These are phyloP conservation scores for Marchantia polymorpha DNA, from an alignment of 225 moss, liverwort and hornwort genomes.

Conservation along the genomic window DNA sequence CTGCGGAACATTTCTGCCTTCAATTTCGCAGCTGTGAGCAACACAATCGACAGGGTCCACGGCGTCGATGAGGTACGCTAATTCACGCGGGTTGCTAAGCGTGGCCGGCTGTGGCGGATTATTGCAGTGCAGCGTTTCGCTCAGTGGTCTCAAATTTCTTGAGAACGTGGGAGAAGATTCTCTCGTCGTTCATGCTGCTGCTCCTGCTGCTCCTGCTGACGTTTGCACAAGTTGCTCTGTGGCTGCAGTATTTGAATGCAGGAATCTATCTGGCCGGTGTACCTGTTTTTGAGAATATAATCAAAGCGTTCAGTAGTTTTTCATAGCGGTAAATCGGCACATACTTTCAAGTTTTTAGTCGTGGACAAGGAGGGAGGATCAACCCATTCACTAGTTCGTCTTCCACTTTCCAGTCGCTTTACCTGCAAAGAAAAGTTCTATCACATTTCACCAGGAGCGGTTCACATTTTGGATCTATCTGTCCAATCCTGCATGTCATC, in stretches of 20 bases:
- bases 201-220: not conserved
- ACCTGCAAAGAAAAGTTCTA: too few species aligned
- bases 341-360: too few species aligned
- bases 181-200: not conserved
- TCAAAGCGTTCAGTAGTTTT: conserved; percentile 31
- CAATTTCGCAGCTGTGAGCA: conserved; percentile 7
- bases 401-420: too few species aligned
- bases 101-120: too few species aligned
- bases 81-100: too few species aligned
- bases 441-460: too few species aligned
- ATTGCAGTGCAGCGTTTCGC: too few species aligned
- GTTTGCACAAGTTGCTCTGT: not conserved
- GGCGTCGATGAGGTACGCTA: conserved; percentile 10
- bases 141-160: not conserved
- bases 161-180: not conserved
- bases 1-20: not conserved
- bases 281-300: conserved; percentile 57
- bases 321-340: too few species aligned
- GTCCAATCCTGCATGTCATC: too few species aligned
- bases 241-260: conserved; percentile 53
- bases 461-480: too few species aligned
- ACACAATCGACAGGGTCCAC: not conserved
- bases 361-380: too few species aligned
- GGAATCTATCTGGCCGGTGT: conserved; percentile 61
- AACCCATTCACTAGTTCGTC: too few species aligned